A percentile compares a stretch with the other conserved stretches of the same genome.
These are phyloP conservation scores for Aotearoamyces nothofagi DNA, from an alignment of 2,329 filamentous ascomycete species.

Conservation along the genomic window DNA sequence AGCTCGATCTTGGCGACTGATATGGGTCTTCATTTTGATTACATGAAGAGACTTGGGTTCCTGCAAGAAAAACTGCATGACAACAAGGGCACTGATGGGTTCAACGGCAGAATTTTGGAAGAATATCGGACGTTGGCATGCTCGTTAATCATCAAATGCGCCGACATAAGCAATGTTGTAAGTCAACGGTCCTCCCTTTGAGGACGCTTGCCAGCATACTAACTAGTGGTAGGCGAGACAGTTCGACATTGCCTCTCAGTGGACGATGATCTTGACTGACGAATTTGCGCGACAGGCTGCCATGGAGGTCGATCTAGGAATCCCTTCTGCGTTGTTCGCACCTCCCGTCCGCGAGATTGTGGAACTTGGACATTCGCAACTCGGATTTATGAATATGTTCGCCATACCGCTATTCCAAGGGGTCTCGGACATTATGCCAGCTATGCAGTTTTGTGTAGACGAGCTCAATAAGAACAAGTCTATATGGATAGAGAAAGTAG, in stretches of 20 bases:
- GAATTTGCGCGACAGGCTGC: constrained; percentile 87
- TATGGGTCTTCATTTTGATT: constrained; percentile 94
- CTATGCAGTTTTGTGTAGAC: constrained; percentile 68
- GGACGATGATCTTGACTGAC: constrained; percentile 89
- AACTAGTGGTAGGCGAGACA: constrained; percentile 51
- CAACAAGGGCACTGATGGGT: constrained; percentile 51
- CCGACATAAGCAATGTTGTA: constrained; percentile 97
- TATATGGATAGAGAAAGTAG: constrained; percentile 55
- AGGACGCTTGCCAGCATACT: too few species aligned
- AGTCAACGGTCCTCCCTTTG: constrained; percentile 26
- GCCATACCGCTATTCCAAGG: constrained; percentile 83
- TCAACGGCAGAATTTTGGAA: constrained; percentile 62
- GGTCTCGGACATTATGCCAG: constrained; percentile 72
- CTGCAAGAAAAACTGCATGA: constrained; percentile 64
- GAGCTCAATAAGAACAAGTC: constrained; percentile 67
- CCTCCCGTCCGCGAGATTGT: constrained; percentile 70
- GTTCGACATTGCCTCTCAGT: constrained; percentile 68
- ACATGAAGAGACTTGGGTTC: constrained; percentile 78
- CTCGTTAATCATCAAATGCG: constrained; percentile 89
- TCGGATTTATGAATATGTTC: constrained; percentile 94
- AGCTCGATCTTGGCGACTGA: constrained; percentile 96
- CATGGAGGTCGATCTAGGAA: constrained; percentile 80
- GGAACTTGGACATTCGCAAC: constrained; percentile 74
- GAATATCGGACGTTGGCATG: constrained; percentile 72
- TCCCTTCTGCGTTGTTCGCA: constrained; percentile 76